Evolutionary conservation across 2,329 filamentous ascomycete genomes (phyloP), one percentile per base, ranked within the genome.

Genomic region (Periconia sp.): DNA sequence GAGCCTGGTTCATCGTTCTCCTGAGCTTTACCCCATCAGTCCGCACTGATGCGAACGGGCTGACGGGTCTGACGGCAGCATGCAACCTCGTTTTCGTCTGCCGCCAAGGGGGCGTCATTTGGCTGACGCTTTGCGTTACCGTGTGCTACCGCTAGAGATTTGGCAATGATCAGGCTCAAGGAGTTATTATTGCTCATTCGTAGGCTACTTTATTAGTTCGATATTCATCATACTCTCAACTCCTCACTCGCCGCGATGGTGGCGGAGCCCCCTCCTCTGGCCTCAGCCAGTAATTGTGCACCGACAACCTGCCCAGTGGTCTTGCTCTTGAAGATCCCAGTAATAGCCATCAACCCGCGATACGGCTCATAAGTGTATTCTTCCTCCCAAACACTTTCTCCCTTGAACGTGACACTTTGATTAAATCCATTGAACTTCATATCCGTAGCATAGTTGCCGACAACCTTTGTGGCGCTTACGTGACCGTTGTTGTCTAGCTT

Each of bases 361-460:
- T 78, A 81, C 1, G 80, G 80, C 54, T 68, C 63, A 53, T 82
- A 83, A 21, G 76, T 58, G 57, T 82, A 83, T 56, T 79, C 75
- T 54, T 78, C 59, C 62, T 81, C 78, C 49, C 70, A 74, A 42
- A 78, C 76, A 32, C 70, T 63, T 48, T 73, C 52, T 3, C 75
- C 78, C 49, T 79, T 72, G 40, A 50, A 63, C 6, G 51, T 55
- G 1, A 67, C 61, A 3, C 55, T 61, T 51, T 65, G 48, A 28
- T 74, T 69, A 62, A 81, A 78, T 4, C 80, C 79, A 26, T 73
- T 81, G 58, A 80, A 82, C 8, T 63, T 70, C 80, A 83, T 83
- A 54, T 79, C 75, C 31, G 60, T 68, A 38, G 63, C 57, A 58
- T 81, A 83, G 41, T 59, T 73, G 5, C 80, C 81, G 0, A 81